Base-by-base conservation (phyloP, 441 rosid genomes). In the Syzygium malaccense region DNA sequence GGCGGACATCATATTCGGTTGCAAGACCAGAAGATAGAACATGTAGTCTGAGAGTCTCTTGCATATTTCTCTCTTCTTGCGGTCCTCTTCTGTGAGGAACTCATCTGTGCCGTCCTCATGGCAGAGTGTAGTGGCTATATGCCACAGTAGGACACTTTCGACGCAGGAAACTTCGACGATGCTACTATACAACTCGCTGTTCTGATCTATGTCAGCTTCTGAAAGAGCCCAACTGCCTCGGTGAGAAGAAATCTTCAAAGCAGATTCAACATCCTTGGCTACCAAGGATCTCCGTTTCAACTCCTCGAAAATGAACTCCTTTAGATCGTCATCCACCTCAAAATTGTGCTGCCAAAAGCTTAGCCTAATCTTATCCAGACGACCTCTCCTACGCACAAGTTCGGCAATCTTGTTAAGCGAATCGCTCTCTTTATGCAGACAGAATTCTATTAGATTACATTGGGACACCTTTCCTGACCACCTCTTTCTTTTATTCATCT, bases 61-160 rank as follows among this genome's bases (percentile, higher is more conserved):
- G 64, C 64, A 58, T 26, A 26, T 3, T 12, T 12, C 3, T 58
- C 64, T 14, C n/a, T 12, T 0, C 0, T 26, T 0, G 64, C 3
- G 0, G 30, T 3, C 28, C 0, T 58, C 64, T 11, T 1, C n/a
- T 25, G 3, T 0, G 14, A 5, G 2, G 13, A 9, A 13, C 0
- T 25, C 55, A 53, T 12, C 55, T 13, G 14, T 13, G 4, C 17
- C 5, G 1, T 14, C n/a, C 3, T 25, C 64, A 25, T 5, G 2
- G 64, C 64, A 26, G 30, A 58, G 64, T 12, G 64, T 58, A 2
- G 64, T 58, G 8, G 64, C 30, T 58, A 58, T 13, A 58, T 58
- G 64, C 64, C 64, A 58, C 64, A 58, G 4, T 12, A 58, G 15
- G 30, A 58, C 30, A 7, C 64, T 58, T 58, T 58, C 30, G 7